Percentiles rank a stretch among this genome's conserved stretches.
phyloP scores from a whole-genome alignment of 1,284 basidiomycete genomes.

The Ustilago cynodontis region DNA sequence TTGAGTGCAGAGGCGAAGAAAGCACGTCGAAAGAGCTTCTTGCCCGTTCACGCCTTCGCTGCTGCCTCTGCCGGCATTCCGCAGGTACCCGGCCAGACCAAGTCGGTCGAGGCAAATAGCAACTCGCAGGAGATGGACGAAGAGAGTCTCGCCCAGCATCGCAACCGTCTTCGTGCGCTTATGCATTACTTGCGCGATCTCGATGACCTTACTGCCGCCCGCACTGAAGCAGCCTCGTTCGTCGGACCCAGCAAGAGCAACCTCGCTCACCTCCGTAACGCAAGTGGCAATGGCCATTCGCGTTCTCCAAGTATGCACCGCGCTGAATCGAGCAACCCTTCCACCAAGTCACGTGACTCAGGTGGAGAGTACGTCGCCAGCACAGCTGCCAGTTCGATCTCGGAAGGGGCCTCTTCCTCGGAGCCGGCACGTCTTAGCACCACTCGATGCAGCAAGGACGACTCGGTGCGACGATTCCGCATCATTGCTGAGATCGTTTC shows the following conservation, averaged over 20 bases:
- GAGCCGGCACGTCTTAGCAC: conserved; percentile 30
- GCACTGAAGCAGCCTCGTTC: conserved; percentile 27
- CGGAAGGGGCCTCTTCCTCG: conserved; percentile 16
- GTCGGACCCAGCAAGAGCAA: conserved; percentile 38
- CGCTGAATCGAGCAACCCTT: conserved; percentile 47
- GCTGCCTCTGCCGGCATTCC: conserved; percentile 3
- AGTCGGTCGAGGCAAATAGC: neutral
- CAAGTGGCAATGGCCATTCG: conserved; percentile 15
- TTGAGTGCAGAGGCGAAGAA: conserved; percentile 33
- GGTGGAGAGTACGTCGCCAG: conserved; percentile 34
- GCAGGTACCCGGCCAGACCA: neutral
- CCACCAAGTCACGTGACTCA: conserved; percentile 43
- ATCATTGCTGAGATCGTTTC: conserved; percentile 73
- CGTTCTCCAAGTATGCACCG: conserved; percentile 39
- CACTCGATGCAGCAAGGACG: conserved; percentile 59
- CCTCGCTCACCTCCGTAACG: conserved; percentile 30
- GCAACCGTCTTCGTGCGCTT: conserved; percentile 83
- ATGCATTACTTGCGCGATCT: conserved; percentile 96
- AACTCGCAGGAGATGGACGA: conserved; percentile 33
- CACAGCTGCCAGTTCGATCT: conserved; percentile 39
- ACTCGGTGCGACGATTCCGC: conserved; percentile 64
- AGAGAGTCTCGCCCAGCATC: conserved; percentile 71
- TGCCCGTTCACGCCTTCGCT: conserved; percentile 35
- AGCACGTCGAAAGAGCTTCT: conserved; percentile 39
- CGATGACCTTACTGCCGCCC: conserved; percentile 77